Conservation (phyloP, 2,329 filamentous ascomycete genomes). For the Lecanoromycetidae sp. region DNA sequence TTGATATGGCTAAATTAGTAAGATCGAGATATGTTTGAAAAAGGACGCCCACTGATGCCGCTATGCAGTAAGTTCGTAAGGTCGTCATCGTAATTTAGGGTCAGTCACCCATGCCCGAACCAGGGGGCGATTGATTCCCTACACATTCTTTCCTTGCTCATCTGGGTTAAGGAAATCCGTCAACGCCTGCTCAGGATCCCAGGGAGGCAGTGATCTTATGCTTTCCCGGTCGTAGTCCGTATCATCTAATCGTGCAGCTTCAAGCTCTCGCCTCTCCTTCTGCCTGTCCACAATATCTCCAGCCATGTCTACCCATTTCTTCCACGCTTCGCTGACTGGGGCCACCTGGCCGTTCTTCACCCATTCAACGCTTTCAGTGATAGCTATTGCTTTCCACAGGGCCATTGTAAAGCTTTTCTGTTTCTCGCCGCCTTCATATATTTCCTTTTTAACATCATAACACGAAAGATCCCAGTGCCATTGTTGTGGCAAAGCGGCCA, state of each 20-base stretch:
- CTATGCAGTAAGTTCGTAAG: background rate
- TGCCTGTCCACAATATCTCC: constrained; percentile 1
- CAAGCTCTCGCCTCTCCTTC: background rate
- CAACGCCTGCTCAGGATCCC: constrained; percentile 8
- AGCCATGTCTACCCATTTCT: constrained; percentile 14
- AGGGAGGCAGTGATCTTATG: constrained; percentile 1
- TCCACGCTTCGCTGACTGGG: constrained; percentile 15
- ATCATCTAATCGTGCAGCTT: background rate
- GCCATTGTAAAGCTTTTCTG: constrained; percentile 21
- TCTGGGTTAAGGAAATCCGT: constrained; percentile 5
- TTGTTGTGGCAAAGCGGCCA: constrained; percentile 14
- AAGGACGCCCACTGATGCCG: background rate
- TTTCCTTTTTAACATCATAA: constrained; percentile 21
- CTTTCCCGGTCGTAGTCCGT: background rate
- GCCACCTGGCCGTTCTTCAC: constrained; percentile 12
- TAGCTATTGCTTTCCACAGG: constrained; percentile 17
- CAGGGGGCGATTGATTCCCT: too few relatives aligned
- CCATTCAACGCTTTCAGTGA: constrained; percentile 15
- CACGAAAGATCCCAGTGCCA: constrained; percentile 16
- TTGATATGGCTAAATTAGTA: background rate
- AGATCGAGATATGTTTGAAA: background rate
- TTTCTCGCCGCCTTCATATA: constrained; percentile 22
- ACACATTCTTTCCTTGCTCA: background rate
- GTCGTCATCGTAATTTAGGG: too few relatives aligned
- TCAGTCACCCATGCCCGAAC: too few relatives aligned